These are phyloP conservation scores for Serendipita sp. DNA, from an alignment of 768 basidiomycete species.

Conservation along the genomic window DNA sequence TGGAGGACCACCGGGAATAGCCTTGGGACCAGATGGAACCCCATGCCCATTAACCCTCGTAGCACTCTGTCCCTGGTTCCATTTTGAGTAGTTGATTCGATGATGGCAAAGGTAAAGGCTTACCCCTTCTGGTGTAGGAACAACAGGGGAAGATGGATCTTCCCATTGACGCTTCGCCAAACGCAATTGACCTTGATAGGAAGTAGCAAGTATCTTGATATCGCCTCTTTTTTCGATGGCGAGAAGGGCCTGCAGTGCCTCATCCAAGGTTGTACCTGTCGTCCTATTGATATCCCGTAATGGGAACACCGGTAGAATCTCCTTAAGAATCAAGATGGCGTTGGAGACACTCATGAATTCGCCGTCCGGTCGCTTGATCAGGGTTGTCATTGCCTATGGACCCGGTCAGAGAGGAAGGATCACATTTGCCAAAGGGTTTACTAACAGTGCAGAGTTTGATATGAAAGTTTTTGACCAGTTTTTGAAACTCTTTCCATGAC, in stretches of 20 bases:
- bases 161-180: background rate
- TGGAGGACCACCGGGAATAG: no score
- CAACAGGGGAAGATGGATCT: background rate
- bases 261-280: slow-evolving; percentile 38
- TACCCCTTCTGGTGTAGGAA: background rate
- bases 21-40: no score
- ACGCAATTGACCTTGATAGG: slow-evolving; percentile 16
- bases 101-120: background rate
- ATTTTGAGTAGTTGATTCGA: no score
- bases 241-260: slow-evolving; percentile 47
- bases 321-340: slow-evolving; percentile 82
- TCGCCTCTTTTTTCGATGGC: slow-evolving; percentile 71
- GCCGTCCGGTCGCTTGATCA: slow-evolving; percentile 32
- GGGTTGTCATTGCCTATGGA: background rate
- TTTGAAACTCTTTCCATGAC: slow-evolving; percentile 53
- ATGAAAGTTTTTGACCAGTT: slow-evolving; percentile 72
- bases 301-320: slow-evolving; percentile 82
- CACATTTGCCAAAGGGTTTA: slow-evolving; percentile 1
- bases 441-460: slow-evolving; percentile 52
- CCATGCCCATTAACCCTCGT: no score
- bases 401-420: background rate
- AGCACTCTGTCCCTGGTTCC: no score
- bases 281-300: slow-evolving; percentile 38
- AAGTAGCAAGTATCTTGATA: slow-evolving; percentile 60
- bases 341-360: slow-evolving; percentile 99